Conservation (phyloP, 176 grass and related monocot genomes). For the Urochloa ruziziensis region DNA sequence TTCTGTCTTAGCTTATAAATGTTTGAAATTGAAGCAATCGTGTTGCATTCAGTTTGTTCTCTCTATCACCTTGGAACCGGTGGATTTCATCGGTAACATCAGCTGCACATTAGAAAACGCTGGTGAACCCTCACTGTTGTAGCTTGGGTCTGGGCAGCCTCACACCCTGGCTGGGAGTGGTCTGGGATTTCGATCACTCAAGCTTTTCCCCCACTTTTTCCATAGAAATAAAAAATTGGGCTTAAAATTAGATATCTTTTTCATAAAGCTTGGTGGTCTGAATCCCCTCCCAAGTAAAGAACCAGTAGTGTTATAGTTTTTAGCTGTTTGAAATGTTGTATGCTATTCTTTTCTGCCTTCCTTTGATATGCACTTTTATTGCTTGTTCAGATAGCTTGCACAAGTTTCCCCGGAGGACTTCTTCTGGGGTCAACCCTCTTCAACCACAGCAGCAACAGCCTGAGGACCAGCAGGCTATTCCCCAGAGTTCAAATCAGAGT, state of each 20-base stretch:
- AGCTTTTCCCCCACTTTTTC: neutral
- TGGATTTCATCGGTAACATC: neutral
- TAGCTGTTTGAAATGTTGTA: slow-evolving; percentile 5
- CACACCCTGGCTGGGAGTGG: neutral
- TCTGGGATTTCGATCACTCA: neutral
- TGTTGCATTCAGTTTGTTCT: neutral
- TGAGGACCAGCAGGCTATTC: slow-evolving; percentile 63
- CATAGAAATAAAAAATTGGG: neutral
- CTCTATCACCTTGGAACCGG: neutral
- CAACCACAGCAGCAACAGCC: slow-evolving; percentile 60
- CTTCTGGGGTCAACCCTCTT: slow-evolving; percentile 56
- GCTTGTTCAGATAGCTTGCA: slow-evolving; percentile 76
- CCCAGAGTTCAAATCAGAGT: slow-evolving; percentile 76
- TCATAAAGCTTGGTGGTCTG: neutral
- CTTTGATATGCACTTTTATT: slow-evolving; percentile 19
- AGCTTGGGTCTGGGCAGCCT: neutral
- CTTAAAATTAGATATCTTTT: neutral
- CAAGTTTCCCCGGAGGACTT: slow-evolving; percentile 77
- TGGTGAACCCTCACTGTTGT: neutral
- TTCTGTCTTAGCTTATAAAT: neutral
- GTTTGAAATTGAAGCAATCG: neutral
- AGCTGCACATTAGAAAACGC: neutral
- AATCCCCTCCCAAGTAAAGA: neutral
- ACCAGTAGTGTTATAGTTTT: slow-evolving; percentile 5
- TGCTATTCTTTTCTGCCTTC: neutral